These are phyloP conservation scores for Mychonastes homosphaera DNA, from an alignment of 139 green algal genomes.

Conservation along the genomic window DNA sequence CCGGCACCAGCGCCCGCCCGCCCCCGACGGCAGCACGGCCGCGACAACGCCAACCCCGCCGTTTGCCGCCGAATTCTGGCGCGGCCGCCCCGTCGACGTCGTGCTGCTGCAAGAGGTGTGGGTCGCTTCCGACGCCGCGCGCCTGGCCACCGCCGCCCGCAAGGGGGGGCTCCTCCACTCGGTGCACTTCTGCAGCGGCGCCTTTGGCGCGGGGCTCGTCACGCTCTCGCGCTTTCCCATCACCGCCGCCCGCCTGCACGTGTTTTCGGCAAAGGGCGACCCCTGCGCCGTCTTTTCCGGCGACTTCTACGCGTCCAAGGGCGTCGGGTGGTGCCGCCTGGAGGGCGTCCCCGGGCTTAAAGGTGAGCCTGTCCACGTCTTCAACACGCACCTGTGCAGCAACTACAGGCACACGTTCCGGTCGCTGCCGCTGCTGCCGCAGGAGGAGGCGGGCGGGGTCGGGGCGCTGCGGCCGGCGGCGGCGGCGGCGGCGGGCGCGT, in stretches of 20 bases:
- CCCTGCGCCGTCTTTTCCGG: conserved; percentile 25
- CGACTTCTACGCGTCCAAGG: conserved; percentile 44
- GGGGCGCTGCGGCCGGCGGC: neutral
- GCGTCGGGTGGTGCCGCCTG: neutral
- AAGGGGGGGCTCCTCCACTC: conserved; percentile 20
- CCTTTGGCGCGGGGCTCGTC: conserved; percentile 37
- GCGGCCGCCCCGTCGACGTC: conserved; percentile 22
- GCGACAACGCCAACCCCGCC: neutral
- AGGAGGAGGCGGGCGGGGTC: neutral
- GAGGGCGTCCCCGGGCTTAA: neutral
- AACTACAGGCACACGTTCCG: conserved; percentile 46
- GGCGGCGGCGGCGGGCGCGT: conserved; percentile 8
- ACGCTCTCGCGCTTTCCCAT: conserved; percentile 33
- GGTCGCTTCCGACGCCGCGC: conserved; percentile 30
- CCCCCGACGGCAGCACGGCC: neutral
- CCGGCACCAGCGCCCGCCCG: neutral
- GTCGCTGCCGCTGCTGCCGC: neutral
- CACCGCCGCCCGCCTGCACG: conserved; percentile 13
- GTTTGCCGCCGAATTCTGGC: neutral
- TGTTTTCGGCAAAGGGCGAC: conserved; percentile 28
- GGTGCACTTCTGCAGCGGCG: conserved; percentile 34
- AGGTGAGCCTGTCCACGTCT: conserved; percentile 25
- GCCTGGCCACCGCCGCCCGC: conserved; percentile 19
- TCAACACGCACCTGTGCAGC: conserved; percentile 51
- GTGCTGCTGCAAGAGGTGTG: conserved; percentile 45